Percentiles rank a stretch among this genome's conserved stretches.
These are phyloP conservation scores for Vanrija pseudolonga DNA, from an alignment of 1,284 basidiomycete genomes.

Conservation along the genomic window DNA sequence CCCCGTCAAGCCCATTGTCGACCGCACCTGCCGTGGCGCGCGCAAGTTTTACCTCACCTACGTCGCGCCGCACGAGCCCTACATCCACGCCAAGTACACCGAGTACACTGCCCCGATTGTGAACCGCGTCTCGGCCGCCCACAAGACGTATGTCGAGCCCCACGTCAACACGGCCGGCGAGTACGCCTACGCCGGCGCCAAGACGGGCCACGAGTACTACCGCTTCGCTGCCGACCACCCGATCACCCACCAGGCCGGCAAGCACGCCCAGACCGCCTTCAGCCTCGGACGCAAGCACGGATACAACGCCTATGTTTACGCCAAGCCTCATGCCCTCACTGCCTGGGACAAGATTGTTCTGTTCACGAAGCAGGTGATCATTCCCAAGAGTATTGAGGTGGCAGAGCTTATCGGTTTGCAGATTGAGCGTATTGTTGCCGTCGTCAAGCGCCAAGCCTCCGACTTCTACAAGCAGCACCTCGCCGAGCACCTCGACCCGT, in stretches of 20 bases:
- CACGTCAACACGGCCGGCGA: slow-evolving; percentile 25
- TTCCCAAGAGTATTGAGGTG: slow-evolving; percentile 13
- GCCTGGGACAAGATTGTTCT: slow-evolving; percentile 24
- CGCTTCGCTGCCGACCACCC: slow-evolving; percentile 31
- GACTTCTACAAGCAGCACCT: slow-evolving; percentile 30
- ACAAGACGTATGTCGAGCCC: slow-evolving; percentile 23
- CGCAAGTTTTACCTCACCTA: slow-evolving; percentile 37
- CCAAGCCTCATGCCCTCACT: slow-evolving; percentile 30
- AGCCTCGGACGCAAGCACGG: slow-evolving; percentile 20
- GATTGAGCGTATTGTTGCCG: slow-evolving; percentile 5
- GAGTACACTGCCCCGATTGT: slow-evolving; percentile 34
- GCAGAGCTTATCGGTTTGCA: slow-evolving; percentile 12
- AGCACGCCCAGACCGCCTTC: slow-evolving; percentile 28
- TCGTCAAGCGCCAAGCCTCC: slow-evolving; percentile 21
- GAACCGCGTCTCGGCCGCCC: slow-evolving; percentile 21
- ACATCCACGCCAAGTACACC: slow-evolving; percentile 26
- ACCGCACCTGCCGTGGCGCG: slow-evolving; percentile 24
- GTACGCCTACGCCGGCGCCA: slow-evolving; percentile 18
- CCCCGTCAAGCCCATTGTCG: slow-evolving; percentile 37
- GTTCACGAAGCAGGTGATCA: slow-evolving; percentile 12
- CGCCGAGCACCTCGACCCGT: slow-evolving; percentile 30
- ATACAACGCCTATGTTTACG: slow-evolving; percentile 29
- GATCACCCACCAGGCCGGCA: slow-evolving; percentile 24
- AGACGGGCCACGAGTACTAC: slow-evolving; percentile 21
- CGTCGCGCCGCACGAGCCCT: slow-evolving; percentile 42